Conservation (phyloP, 2,329 filamentous ascomycete species). For the Cladorrhinum sp. region DNA sequence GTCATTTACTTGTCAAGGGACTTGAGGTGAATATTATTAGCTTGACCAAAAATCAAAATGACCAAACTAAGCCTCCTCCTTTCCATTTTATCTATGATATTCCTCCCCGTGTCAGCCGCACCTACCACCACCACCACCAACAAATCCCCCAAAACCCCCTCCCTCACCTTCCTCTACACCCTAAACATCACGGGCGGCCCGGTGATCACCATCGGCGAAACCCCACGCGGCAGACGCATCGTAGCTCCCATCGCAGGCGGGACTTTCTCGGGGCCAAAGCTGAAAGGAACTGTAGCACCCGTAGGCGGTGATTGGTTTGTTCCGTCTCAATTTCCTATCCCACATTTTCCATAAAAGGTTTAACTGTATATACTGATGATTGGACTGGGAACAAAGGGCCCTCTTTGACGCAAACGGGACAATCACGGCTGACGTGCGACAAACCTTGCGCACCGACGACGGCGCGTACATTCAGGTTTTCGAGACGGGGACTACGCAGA, state of each 20-base stretch:
- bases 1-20: too few relatives aligned
- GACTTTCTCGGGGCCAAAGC: conserved; percentile 16
- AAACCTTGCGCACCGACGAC: conserved; percentile 24
- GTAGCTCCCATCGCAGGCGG: conserved; percentile 16
- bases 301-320: conserved; percentile 20
- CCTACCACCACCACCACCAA: neutral
- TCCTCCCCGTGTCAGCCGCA: too few relatives aligned
- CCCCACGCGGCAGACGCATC: conserved; percentile 10
- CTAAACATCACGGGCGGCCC: conserved; percentile 23
- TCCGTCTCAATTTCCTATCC: too few relatives aligned
- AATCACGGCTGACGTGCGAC: conserved; percentile 20
- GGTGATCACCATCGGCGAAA: neutral
- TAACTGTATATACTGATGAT: too few relatives aligned
- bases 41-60: too few relatives aligned
- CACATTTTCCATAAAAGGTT: too few relatives aligned
- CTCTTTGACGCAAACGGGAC: conserved; percentile 18
- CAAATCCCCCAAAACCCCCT: conserved; percentile 17
- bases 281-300: conserved; percentile 18
- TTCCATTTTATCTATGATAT: too few relatives aligned
- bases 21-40: too few relatives aligned
- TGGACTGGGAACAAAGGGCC: neutral
- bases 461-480: conserved; percentile 22
- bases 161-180: conserved; percentile 17
- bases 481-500: conserved; percentile 19
- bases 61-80: too few relatives aligned